Conservation (phyloP, 257 asterid genomes). For the Solanum chiquidenum region DNA sequence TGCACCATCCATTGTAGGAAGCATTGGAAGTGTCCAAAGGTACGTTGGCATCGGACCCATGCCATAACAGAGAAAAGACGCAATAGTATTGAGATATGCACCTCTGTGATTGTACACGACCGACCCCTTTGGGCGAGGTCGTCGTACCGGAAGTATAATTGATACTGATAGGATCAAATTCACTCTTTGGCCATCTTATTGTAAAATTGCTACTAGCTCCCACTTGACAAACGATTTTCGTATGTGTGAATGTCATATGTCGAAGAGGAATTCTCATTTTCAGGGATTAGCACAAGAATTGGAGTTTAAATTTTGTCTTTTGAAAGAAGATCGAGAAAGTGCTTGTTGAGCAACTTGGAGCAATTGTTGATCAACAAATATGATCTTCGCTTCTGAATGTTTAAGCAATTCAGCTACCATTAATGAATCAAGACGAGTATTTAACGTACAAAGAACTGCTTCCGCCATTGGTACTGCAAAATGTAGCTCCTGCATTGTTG, state of each 20-base stretch:
- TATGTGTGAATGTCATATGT: neutral
- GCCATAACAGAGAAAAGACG: conserved; percentile 2
- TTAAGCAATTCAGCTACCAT: conserved; percentile 7
- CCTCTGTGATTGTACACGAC: neutral
- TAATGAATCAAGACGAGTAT: neutral
- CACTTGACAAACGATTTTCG: conserved; percentile 7
- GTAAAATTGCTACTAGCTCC: neutral
- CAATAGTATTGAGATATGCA: conserved; percentile 19
- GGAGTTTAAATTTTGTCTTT: neutral
- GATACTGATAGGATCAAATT: conserved; percentile 15
- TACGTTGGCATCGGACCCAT: conserved; percentile 11
- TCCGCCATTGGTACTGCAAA: conserved; percentile 15
- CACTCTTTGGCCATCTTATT: conserved; percentile 13
- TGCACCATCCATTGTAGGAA: conserved; percentile 31
- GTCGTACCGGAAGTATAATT: neutral
- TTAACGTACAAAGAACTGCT: conserved; percentile 19
- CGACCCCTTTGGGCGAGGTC: neutral
- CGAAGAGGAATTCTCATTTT: neutral
- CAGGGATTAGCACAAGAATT: conserved; percentile 12
- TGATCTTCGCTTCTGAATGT: neutral
- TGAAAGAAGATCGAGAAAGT: neutral
- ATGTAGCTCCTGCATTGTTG: neutral
- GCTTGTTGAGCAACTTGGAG: conserved; percentile 15
- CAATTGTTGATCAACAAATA: conserved; percentile 11
- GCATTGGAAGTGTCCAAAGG: conserved; percentile 32